phyloP scores from a whole-genome alignment of 202 grass and related monocot genomes.

The Schoenoplectus tabernaemontani region DNA sequence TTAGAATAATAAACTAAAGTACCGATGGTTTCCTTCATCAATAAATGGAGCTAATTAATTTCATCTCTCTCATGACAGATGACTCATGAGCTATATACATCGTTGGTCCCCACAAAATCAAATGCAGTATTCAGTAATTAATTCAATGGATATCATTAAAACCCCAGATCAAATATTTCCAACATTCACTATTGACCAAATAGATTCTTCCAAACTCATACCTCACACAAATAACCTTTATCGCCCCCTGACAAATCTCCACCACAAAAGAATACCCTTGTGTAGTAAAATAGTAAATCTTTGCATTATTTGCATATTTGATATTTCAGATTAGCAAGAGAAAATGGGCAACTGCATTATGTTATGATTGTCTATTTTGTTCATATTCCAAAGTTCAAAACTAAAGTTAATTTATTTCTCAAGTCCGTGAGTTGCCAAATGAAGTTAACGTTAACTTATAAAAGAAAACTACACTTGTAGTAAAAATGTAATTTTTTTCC shows the following conservation, averaged over 20 bases:
- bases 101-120: not conserved
- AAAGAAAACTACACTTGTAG: not conserved
- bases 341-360: not conserved
- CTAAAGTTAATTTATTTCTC: not conserved
- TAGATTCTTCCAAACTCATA: not conserved
- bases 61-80: not conserved
- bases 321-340: not conserved
- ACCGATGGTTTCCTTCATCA: not conserved
- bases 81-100: not conserved
- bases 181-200: not conserved
- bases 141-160: not conserved
- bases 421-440: not conserved
- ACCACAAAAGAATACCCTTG: not conserved
- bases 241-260: not conserved
- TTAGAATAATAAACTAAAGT: no score
- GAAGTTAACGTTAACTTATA: not conserved
- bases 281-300: not conserved
- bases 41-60: not conserved
- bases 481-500: not conserved
- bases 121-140: constrained; percentile 1
- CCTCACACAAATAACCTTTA: not conserved
- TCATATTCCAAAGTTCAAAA: not conserved
- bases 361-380: not conserved
- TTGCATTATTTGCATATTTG: no score
- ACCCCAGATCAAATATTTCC: not conserved